A percentile compares a stretch with the other conserved stretches of the same genome.
These are phyloP conservation scores for Trichoderma cornu-damae DNA, from an alignment of 2,329 filamentous ascomycete genomes.

Conservation along the genomic window DNA sequence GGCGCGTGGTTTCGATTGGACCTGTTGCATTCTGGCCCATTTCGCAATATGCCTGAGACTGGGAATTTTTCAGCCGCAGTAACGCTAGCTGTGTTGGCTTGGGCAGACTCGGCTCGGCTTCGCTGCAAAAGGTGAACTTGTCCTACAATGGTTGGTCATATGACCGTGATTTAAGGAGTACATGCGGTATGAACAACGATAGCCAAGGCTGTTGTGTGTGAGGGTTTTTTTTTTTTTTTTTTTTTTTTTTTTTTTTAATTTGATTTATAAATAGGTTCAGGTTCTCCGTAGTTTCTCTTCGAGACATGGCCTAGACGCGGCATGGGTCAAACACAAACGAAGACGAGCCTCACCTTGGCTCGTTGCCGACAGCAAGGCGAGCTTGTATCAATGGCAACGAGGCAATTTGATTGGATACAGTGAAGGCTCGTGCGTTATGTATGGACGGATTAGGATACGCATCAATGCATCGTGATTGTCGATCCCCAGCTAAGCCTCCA, in stretches of 20 bases:
- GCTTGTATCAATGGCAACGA: neutral
- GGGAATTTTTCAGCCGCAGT: conserved; percentile 6
- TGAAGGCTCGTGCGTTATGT: neutral
- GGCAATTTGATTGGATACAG: neutral
- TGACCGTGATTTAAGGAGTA: neutral
- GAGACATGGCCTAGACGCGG: neutral
- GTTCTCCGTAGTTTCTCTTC: too few relatives aligned
- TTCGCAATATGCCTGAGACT: neutral
- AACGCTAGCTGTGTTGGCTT: neutral
- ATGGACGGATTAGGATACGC: neutral
- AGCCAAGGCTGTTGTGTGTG: neutral
- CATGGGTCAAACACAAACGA: neutral
- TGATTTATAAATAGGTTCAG: neutral
- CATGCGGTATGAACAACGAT: neutral
- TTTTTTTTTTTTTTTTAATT: neutral
- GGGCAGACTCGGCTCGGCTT: conserved; percentile 6
- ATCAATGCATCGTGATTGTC: neutral
- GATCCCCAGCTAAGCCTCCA: neutral
- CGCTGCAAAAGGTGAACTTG: neutral
- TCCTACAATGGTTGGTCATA: neutral
- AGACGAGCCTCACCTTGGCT: neutral
- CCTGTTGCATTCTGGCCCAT: neutral
- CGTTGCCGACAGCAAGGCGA: neutral
- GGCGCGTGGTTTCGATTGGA: neutral
- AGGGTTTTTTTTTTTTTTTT: neutral